Percentiles rank a stretch among this genome's conserved stretches.
phyloP scores from a whole-genome alignment of 2,329 filamentous ascomycete species.

The Apiospora phragmitis region DNA sequence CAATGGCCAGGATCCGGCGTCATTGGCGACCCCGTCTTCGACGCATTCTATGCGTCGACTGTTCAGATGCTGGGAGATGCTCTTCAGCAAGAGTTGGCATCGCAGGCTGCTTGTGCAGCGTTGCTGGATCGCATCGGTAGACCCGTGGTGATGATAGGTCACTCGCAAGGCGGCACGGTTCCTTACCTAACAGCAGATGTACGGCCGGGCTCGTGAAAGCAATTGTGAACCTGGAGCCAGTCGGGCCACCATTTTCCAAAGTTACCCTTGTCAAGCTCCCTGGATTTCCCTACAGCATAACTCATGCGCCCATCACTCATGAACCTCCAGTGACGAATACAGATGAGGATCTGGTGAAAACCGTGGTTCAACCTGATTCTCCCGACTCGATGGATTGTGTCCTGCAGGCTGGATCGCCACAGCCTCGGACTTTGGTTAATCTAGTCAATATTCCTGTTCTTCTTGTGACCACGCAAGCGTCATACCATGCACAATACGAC shows the following conservation, averaged over 20 bases:
- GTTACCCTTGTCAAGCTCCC: conserved; percentile 36
- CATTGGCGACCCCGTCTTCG: conserved; percentile 41
- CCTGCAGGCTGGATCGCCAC: conserved; percentile 36
- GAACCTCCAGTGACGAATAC: conserved; percentile 41
- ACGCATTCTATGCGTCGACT: conserved; percentile 41
- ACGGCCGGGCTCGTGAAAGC: conserved; percentile 40
- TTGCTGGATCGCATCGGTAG: conserved; percentile 44
- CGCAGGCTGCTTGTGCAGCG: conserved; percentile 40
- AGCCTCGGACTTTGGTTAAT: conserved; percentile 37
- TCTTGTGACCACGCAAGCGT: conserved; percentile 42
- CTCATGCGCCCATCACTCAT: conserved; percentile 50
- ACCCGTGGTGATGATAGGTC: conserved; percentile 41
- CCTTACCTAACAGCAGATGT: conserved; percentile 43
- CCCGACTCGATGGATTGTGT: conserved; percentile 28
- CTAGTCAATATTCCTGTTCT: conserved; percentile 36
- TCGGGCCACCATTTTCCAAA: conserved; percentile 48
- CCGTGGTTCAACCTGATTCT: conserved; percentile 25
- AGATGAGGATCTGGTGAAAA: conserved; percentile 32
- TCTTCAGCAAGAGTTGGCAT: conserved; percentile 35
- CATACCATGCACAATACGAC: conserved; percentile 48
- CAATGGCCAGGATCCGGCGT: conserved; percentile 43
- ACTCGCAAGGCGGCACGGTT: conserved; percentile 47
- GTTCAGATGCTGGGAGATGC: conserved; percentile 37
- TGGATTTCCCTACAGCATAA: conserved; percentile 44
- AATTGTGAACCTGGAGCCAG: conserved; percentile 46